Evolutionary conservation across 2,329 filamentous ascomycete genomes (phyloP), one percentile per base, ranked within the genome.

Genomic region (Tolypocladium album): DNA sequence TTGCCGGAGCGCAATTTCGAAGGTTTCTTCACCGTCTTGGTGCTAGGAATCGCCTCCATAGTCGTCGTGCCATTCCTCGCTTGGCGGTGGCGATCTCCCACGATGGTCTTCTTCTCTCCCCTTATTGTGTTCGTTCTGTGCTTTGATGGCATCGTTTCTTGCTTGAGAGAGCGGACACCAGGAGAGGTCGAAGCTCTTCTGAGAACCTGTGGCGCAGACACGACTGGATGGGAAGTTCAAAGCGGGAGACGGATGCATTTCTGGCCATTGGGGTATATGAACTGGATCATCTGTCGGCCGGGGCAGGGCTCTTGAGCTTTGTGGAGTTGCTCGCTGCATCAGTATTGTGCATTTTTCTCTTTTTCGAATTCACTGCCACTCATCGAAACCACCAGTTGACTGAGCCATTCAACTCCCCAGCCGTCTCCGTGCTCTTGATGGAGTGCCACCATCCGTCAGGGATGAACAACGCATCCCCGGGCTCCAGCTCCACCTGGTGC

Each of bases 101-200:
- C 74, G n/a, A 80, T 81, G 39, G 74, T 90, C 11, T 74, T 89
- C 65, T 31, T 52, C 27, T 52, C 47, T 3, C 47, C 27, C 4
- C 27, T 90, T 15, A 72, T 90, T 20, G 88, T 88, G 0, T 81
- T 88, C 61, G 82, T 89, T 11, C 73, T 90, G 22, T 79, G 84
- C 0, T 87, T 88, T 66, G 89, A 92, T 71, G 88, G 88, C 2
- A 75, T 83, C 60, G 79, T 90, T 56, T 89, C 86, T 12, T 82
- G 82, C 45, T 69, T 91, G 64, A 76, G 89, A 52, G 89, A 87
- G 8, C 79, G 88, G 59, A 88, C 83, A 4, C 79, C 85, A 0
- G 78, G 81, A 17, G 89, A 92, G 72, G 81, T 90, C 6, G 75
- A 86, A 69, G 68, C 69, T 0, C 69, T 92, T 64, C 71, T 90